Base-by-base conservation (phyloP, 345 rosid species). In the Citrus sp. region DNA sequence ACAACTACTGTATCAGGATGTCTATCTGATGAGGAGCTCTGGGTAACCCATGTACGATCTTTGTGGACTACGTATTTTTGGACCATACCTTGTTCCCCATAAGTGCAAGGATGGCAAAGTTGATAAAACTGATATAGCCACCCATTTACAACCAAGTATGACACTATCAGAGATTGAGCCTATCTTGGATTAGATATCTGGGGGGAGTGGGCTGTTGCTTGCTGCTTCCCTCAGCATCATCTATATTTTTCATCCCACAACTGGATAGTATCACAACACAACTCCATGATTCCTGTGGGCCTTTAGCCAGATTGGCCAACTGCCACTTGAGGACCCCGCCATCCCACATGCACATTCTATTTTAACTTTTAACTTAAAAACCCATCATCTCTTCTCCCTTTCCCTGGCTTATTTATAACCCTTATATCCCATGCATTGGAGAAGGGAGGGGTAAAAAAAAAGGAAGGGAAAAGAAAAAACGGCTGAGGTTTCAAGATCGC, bases 251-350 rank as follows among this genome's bases (percentile, higher is more conserved):
- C 22, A 54, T 74, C n/a, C 72, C 73, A 62, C 82, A 77, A 76
- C 81, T 79, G 87, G 88, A 87, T 86, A 83, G 80, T 83, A 82
- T 87, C 86, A 85, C 74, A 73, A 76, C 80, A 34, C 74, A 37
- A 46, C 71, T 83, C 61, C 67, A 77, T 79, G 89, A 86, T 87
- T 84, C 87, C 76, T 77, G 85, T 82, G 87, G 85, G 87, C 70
- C 27, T 40, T 73, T 35, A 64, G 84, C 82, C 90, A 85, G 87
- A 85, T 86, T 81, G 82, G 83, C 91, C 88, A 85, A 84, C 88
- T 82, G 84, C 82, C 82, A n/a, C 38, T 34, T 13, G n/a, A 9
- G 82, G 82, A 74, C 82, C 89, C 93, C 89, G 84, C 91, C 80
- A 72, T 18, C 79, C 80, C 92, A 87, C 87, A 89, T 87, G 89